Conservation (phyloP, 2,329 filamentous ascomycete genomes). For the Aspergillus viridinutans region DNA sequence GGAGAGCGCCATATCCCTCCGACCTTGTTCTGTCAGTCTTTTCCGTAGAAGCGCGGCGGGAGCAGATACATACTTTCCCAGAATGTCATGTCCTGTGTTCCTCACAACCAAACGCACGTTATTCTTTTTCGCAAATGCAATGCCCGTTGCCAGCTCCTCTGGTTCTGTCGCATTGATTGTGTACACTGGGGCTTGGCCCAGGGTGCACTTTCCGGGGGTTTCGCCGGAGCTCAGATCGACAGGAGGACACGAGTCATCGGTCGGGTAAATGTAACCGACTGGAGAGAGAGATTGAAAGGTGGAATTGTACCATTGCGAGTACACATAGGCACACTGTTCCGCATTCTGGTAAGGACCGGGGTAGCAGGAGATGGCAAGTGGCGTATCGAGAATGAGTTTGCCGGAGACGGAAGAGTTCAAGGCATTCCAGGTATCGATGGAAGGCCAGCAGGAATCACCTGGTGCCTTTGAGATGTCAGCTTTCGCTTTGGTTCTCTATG, state of each 20-base stretch:
- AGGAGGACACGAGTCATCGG: slow-evolving; percentile 22
- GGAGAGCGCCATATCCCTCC: slow-evolving; percentile 25
- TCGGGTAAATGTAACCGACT: slow-evolving; percentile 25
- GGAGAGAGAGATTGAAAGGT: slow-evolving; percentile 24
- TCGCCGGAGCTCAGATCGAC: slow-evolving; percentile 20
- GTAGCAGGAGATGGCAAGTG: slow-evolving; percentile 34
- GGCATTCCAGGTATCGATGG: slow-evolving; percentile 21
- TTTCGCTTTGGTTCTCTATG: background rate
- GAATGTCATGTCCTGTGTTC: slow-evolving; percentile 39
- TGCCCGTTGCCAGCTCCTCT: slow-evolving; percentile 19
- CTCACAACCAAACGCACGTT: slow-evolving; percentile 49
- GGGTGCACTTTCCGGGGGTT: slow-evolving; percentile 17
- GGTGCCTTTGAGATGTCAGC: slow-evolving; percentile 12
- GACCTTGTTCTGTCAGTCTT: slow-evolving; percentile 14
- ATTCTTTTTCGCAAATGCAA: slow-evolving; percentile 44
- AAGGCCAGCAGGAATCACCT: slow-evolving; percentile 32
- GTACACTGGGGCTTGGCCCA: slow-evolving; percentile 25
- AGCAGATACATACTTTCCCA: slow-evolving; percentile 7
- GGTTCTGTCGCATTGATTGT: slow-evolving; percentile 25
- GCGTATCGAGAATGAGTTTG: slow-evolving; percentile 28
- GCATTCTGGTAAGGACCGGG: slow-evolving; percentile 22
- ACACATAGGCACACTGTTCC: slow-evolving; percentile 20
- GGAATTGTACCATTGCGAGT: slow-evolving; percentile 22
- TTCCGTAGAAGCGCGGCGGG: background rate
- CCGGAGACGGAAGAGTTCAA: slow-evolving; percentile 33